Percentiles rank a stretch among this genome's conserved stretches.
Conservation (phyloP, 1,284 basidiomycete species). For the Grifola frondosa region DNA sequence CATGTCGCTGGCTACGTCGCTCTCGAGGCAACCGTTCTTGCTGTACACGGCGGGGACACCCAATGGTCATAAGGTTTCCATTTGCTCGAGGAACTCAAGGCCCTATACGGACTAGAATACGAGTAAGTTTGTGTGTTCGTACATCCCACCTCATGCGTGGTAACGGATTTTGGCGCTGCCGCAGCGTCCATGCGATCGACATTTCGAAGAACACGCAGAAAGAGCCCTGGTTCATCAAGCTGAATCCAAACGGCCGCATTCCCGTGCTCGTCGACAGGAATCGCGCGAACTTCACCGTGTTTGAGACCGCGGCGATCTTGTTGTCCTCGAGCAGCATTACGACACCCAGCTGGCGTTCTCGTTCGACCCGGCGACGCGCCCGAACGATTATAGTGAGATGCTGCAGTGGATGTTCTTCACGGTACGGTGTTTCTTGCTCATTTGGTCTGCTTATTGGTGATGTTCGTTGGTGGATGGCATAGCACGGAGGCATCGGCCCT, state of each 20-base stretch:
- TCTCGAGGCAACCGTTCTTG: slow-evolving; percentile 45
- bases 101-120: slow-evolving; percentile 24
- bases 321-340: slow-evolving; percentile 50
- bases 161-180: too few relatives aligned
- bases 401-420: slow-evolving; percentile 80
- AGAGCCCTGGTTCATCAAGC: slow-evolving; percentile 48
- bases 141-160: neutral
- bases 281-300: slow-evolving; percentile 42
- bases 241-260: slow-evolving; percentile 63
- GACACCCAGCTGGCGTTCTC: slow-evolving; percentile 46
- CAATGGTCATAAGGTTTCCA: slow-evolving; percentile 56
- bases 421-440: too few relatives aligned
- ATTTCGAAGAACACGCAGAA: slow-evolving; percentile 45
- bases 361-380: slow-evolving; percentile 38
- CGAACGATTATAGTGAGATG: slow-evolving; percentile 51
- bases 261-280: slow-evolving; percentile 46
- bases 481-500: slow-evolving; percentile 68
- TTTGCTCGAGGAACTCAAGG: slow-evolving; percentile 29
- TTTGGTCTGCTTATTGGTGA: neutral
- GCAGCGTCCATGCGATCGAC: slow-evolving; percentile 38
- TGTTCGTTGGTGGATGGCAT: neutral
- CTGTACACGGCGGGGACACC: slow-evolving; percentile 68
- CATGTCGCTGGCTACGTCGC: slow-evolving; percentile 17
- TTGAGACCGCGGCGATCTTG: slow-evolving; percentile 54
- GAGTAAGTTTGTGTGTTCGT: slow-evolving; percentile 20